Evolutionary conservation across 1,284 basidiomycete genomes (phyloP), one percentile per base, ranked within the genome.

Genomic region (Ceraceosorus guamensis): DNA sequence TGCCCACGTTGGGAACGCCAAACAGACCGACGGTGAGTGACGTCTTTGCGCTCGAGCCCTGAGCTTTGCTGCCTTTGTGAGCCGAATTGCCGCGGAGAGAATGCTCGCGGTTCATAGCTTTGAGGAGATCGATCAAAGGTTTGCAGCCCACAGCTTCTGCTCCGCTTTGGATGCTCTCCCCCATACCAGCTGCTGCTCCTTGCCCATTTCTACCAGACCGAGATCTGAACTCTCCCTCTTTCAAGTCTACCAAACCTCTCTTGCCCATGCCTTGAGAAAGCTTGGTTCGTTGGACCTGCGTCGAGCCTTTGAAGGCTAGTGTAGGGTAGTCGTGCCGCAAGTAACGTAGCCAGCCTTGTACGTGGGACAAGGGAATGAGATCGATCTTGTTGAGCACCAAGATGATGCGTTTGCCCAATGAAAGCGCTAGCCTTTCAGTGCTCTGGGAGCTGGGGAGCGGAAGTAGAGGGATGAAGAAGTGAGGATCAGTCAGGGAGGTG

Each of bases 1-100:
- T 98, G 8, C 93, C 93, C 54, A 97, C 93, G 77, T 98, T 98
- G 3, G 93, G 93, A 73, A 92, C 93, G 1, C 93, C 93, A 34
- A 97, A 89, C 24, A 97, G 87, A 14, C 93, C 93, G 53, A 97
- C 85, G 0, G 91, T 93, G 50, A 75, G 67, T 10, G 66, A 55
- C 68, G 71, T 46, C 47, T 59, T 62, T n/a, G n/a, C n/a, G n/a
- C n/a, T n/a, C n/a, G n/a, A 52, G 55, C 55, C 46, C 46, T 33
- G 48, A 57, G n/a, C n/a, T n/a, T n/a, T n/a, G n/a, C n/a, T n/a
- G n/a, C n/a, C n/a, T n/a, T n/a, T n/a, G n/a, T n/a, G n/a, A n/a
- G n/a, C n/a, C n/a, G n/a, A n/a, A n/a, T n/a, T n/a, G n/a, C n/a
- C n/a, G 37, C 37, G 37, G 37, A 8, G 8, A 39, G 43, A 16